Conservation (phyloP, 495 filamentous ascomycete species). For the Echria macrotheca region DNA sequence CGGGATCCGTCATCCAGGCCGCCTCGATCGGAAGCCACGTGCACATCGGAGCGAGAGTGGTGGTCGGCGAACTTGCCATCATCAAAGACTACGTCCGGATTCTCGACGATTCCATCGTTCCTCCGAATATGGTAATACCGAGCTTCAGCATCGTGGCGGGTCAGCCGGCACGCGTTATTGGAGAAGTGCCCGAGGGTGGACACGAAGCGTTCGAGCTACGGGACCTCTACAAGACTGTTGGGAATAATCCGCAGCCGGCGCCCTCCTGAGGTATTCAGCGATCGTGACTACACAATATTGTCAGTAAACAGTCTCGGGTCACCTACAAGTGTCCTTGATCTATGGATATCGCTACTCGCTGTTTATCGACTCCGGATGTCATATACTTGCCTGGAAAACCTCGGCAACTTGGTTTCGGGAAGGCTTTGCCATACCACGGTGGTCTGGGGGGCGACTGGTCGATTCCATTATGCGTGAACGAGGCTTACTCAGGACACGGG, state of each 20-base stretch:
- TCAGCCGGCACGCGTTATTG: conserved; percentile 72
- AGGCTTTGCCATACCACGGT: too few species aligned
- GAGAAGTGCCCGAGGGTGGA: conserved; percentile 76
- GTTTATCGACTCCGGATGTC: too few species aligned
- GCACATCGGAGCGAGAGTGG: conserved; percentile 65
- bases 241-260: conserved; percentile 43
- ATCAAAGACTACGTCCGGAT: conserved; percentile 87
- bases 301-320: not conserved
- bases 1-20: conserved; percentile 67
- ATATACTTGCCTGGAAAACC: too few species aligned
- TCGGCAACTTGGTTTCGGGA: too few species aligned
- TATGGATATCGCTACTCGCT: too few species aligned
- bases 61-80: conserved; percentile 78
- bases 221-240: conserved; percentile 48
- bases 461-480: too few species aligned
- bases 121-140: conserved; percentile 84
- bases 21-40: conserved; percentile 77
- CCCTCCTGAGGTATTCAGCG: conserved; percentile 34
- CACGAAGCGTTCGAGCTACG: conserved; percentile 55
- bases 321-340: too few species aligned
- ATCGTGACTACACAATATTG: too few species aligned
- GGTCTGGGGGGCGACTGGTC: too few species aligned
- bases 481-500: too few species aligned
- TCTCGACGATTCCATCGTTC: conserved; percentile 74
- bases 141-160: conserved; percentile 83